Conservation (phyloP, 73 alveolate genomes). For the Paramecium caudatum region DNA sequence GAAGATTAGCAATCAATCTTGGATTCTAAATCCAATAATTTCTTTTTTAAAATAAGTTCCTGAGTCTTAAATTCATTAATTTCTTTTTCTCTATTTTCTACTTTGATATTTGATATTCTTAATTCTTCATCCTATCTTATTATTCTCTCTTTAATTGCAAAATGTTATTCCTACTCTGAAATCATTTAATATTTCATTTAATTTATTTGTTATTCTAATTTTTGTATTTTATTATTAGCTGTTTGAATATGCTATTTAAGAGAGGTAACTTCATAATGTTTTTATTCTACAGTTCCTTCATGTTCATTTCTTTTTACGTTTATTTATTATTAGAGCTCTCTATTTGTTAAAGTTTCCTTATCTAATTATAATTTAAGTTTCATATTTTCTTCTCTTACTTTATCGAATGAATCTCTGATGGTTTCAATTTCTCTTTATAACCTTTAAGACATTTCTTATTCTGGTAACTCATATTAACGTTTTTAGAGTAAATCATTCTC, state of each 20-base stretch:
- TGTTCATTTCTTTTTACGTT: background rate
- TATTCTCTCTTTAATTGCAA: background rate
- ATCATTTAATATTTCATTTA: background rate
- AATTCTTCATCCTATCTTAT: constrained; percentile 42
- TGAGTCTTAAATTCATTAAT: background rate
- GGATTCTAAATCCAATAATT: constrained; percentile 29
- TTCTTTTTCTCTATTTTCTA: constrained; percentile 55
- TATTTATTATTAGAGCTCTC: constrained; percentile 13
- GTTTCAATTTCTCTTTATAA: constrained; percentile 34
- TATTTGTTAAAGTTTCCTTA: background rate
- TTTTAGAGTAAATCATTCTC: background rate
- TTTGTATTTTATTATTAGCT: background rate
- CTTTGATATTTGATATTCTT: background rate
- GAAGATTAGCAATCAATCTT: background rate
- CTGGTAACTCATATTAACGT: background rate
- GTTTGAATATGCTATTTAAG: background rate
- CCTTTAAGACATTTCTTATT: background rate
- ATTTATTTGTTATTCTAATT: constrained; percentile 5
- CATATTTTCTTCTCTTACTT: constrained; percentile 43
- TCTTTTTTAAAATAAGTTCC: background rate
- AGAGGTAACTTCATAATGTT: background rate
- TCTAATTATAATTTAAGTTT: constrained; percentile 14
- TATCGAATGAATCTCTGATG: constrained; percentile 1
- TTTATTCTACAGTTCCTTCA: constrained; percentile 6
- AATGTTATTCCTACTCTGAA: constrained; percentile 3